Evolutionary conservation across 73 alveolate species (phyloP).

Genomic region (Paramecium biaurelia): DNA sequence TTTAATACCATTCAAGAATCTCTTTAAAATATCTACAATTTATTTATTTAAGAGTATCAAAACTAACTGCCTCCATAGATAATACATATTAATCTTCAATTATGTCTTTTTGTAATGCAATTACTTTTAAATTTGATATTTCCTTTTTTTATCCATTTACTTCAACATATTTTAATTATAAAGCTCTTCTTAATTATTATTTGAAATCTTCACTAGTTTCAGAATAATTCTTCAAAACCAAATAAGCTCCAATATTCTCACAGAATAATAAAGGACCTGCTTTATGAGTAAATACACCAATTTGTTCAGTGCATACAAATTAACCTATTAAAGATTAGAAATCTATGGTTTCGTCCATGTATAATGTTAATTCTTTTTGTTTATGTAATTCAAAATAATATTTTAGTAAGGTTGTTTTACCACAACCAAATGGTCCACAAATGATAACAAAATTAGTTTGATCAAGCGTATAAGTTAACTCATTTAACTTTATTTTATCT

Average conservation of each 20-base stretch:
- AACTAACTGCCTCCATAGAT: neutral
- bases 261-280: conserved; percentile 85
- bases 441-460: conserved; percentile 45
- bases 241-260: conserved; percentile 75
- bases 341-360: conserved; percentile 79
- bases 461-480: neutral
- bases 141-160: conserved; percentile 43
- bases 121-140: conserved; percentile 66
- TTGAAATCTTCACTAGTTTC: conserved; percentile 59
- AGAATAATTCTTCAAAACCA: conserved; percentile 67
- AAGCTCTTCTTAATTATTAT: conserved; percentile 58
- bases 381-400: conserved; percentile 26
- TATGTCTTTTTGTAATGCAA: conserved; percentile 56
- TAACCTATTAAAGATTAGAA: conserved; percentile 80
- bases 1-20: neutral
- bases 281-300: conserved; percentile 80
- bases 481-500: neutral
- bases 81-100: neutral
- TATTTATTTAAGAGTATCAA: neutral
- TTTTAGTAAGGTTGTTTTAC: conserved; percentile 67
- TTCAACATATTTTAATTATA: conserved; percentile 62
- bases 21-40: neutral
- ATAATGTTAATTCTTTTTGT: conserved; percentile 53
- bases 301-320: conserved; percentile 78
- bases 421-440: conserved; percentile 73